Percentiles rank a stretch among this genome's conserved stretches.
phyloP scores from a whole-genome alignment of 2,329 filamentous ascomycete species.

The Akanthomyces uredinophilus region DNA sequence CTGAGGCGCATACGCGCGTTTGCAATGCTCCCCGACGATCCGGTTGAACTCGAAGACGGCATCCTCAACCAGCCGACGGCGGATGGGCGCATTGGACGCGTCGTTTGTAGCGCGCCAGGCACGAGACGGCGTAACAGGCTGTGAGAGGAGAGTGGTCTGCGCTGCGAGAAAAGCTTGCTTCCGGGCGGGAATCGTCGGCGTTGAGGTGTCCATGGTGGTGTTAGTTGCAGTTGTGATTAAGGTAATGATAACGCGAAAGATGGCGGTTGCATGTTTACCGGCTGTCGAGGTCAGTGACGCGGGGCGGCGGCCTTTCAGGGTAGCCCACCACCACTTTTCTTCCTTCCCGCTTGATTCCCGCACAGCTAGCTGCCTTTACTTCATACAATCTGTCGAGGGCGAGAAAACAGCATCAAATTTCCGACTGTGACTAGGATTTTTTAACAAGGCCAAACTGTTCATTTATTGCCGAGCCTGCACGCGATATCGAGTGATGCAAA shows the following conservation, averaged over 20 bases:
- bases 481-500: too few species aligned
- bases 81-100: slow-evolving; percentile 35
- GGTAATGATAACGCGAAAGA: background rate
- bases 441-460: too few species aligned
- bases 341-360: background rate
- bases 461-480: too few species aligned
- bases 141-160: slow-evolving; percentile 59
- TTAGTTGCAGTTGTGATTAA: background rate
- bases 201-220: slow-evolving; percentile 11
- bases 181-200: slow-evolving; percentile 54
- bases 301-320: background rate
- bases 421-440: too few species aligned
- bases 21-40: slow-evolving; percentile 58
- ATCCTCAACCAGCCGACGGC: slow-evolving; percentile 49
- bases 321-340: background rate
- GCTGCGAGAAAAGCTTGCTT: slow-evolving; percentile 60
- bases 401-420: background rate
- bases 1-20: slow-evolving; percentile 61
- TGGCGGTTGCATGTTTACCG: background rate
- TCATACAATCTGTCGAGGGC: background rate
- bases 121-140: slow-evolving; percentile 51
- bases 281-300: background rate
- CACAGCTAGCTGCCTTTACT: too few species aligned
- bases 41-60: slow-evolving; percentile 56
- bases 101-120: slow-evolving; percentile 47